phyloP scores from a whole-genome alignment of 768 basidiomycete species.

The Floccularia luteovirens region DNA sequence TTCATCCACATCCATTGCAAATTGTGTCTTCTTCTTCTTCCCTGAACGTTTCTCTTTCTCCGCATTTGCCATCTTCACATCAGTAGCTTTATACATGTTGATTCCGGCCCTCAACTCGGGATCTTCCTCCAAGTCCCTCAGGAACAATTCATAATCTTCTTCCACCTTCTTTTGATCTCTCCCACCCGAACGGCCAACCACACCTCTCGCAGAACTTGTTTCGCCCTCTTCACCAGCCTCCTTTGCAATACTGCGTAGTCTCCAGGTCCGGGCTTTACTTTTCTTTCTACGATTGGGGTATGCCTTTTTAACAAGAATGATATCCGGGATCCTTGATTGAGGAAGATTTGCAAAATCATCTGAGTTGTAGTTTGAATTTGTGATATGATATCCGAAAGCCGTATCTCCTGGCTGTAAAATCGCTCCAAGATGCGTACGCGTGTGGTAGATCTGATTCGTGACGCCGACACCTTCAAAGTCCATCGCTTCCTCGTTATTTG shows the following conservation, averaged over 20 bases:
- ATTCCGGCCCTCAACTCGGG: conserved; percentile 81
- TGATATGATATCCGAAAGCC: conserved; percentile 85
- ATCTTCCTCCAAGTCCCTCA: conserved; percentile 92
- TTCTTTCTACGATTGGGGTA: conserved; percentile 95
- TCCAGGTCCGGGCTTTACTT: conserved; percentile 78
- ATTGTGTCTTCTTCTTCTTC: conserved; percentile 38
- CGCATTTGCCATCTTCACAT: conserved; percentile 46
- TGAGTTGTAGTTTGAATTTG: conserved; percentile 89
- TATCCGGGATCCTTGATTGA: conserved; percentile 71
- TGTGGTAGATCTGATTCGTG: conserved; percentile 83
- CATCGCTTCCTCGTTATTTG: conserved; percentile 40
- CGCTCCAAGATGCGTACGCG: conserved; percentile 92
- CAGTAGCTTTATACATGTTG: conserved; percentile 73
- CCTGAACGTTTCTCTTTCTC: conserved; percentile 25
- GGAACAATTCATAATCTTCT: conserved; percentile 93
- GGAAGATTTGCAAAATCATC: conserved; percentile 71
- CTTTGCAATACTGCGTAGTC: conserved; percentile 86
- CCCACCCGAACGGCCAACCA: conserved; percentile 87
- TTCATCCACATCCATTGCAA: conserved; percentile 67
- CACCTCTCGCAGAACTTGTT: conserved; percentile 68
- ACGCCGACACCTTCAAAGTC: conserved; percentile 53
- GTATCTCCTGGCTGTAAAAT: conserved; percentile 92
- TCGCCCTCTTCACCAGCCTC: conserved; percentile 86
- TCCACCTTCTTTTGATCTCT: conserved; percentile 90
- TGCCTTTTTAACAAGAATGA: conserved; percentile 90